Conservation (phyloP, 768 basidiomycete species). For the Leccinum arenicola region DNA sequence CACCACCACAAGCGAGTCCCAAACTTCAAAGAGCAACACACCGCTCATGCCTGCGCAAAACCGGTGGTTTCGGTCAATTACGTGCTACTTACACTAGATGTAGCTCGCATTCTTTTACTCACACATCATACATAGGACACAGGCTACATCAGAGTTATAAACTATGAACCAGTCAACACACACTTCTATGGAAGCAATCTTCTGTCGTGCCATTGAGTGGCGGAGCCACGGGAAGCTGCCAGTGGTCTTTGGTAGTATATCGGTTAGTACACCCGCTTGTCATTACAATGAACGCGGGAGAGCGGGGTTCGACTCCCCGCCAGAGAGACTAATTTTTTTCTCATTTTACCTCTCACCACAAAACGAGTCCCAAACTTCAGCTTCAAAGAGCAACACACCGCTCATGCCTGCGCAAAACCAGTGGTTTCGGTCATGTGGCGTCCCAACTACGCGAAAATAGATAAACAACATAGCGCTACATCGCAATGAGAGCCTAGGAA, state of each 20-base stretch:
- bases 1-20: no score
- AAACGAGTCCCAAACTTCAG: no score
- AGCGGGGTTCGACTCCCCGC: constrained; percentile 48
- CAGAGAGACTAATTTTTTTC: constrained; percentile 35
- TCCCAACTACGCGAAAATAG: neutral
- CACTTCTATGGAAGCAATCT: no score
- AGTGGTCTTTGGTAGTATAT: constrained; percentile 45
- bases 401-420: neutral
- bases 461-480: neutral
- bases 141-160: no score
- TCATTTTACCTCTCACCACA: no score
- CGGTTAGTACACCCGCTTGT: constrained; percentile 53
- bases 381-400: no score
- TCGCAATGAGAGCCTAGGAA: neutral
- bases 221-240: no score
- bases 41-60: neutral
- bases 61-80: neutral
- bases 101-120: no score
- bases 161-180: no score
- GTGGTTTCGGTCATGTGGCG: neutral
- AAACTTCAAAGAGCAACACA: neutral
- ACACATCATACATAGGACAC: no score
- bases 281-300: constrained; percentile 35
- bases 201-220: no score
- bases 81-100: no score